phyloP scores from a whole-genome alignment of 2,329 filamentous ascomycete genomes.

The Xylaria sp. region DNA sequence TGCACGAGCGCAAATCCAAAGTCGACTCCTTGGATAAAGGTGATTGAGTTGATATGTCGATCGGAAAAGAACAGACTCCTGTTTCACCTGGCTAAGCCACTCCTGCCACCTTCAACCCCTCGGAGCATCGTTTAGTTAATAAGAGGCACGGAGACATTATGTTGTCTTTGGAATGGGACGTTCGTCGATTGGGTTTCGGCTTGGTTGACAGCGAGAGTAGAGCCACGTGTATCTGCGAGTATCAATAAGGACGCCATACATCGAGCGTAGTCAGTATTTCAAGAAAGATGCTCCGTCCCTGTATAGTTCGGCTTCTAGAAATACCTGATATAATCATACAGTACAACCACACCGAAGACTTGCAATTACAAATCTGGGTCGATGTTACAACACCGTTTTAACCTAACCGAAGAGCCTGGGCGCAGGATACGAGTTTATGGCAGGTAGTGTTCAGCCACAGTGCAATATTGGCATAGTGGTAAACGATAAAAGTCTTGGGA shows the following conservation, averaged over 20 bases:
- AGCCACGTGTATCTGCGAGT: background rate
- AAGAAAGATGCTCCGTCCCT: background rate
- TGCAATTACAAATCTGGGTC: background rate
- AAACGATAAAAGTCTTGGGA: background rate
- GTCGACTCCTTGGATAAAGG: background rate
- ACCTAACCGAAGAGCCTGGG: background rate
- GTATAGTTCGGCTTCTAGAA: background rate
- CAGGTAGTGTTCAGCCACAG: constrained; percentile 13
- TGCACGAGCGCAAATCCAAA: background rate
- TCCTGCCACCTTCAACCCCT: background rate
- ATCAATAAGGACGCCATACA: background rate
- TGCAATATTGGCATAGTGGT: constrained; percentile 10
- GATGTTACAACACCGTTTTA: background rate
- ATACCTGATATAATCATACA: no score
- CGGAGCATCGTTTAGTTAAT: background rate
- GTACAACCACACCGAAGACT: no score
- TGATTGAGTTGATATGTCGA: background rate
- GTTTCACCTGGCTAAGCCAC: background rate
- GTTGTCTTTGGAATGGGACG: background rate
- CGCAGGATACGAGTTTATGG: constrained; percentile 10
- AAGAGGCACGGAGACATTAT: background rate
- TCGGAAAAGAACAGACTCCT: background rate
- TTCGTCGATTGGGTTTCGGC: background rate
- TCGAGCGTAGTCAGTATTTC: background rate
- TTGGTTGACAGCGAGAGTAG: background rate